Evolutionary conservation across 2,329 filamentous ascomycete genomes (phyloP).

Genomic region (Aspergillus alliaceus): DNA sequence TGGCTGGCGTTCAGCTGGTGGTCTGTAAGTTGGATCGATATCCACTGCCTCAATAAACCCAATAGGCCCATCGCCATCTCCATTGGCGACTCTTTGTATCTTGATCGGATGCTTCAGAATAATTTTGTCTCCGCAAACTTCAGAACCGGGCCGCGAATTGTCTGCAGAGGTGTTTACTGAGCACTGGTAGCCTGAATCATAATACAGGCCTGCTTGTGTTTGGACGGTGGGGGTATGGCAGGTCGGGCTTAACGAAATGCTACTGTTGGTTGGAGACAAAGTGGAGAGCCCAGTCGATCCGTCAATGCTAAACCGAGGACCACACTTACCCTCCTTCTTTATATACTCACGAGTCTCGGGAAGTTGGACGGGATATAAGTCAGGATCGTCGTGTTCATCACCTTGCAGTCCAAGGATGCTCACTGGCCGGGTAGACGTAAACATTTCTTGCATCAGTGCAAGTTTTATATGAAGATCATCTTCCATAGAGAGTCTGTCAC

Average conservation of each 20-base stretch:
- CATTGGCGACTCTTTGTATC: constrained; percentile 26
- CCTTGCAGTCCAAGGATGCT: constrained; percentile 45
- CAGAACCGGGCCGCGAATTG: constrained; percentile 21
- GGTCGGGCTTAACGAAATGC: constrained; percentile 40
- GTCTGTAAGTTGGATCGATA: constrained; percentile 81
- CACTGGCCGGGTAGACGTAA: constrained; percentile 44
- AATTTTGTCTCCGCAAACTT: constrained; percentile 19
- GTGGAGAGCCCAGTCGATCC: constrained; percentile 31
- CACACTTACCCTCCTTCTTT: constrained; percentile 33
- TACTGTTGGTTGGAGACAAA: constrained; percentile 42
- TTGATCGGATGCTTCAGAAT: constrained; percentile 30
- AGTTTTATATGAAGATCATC: constrained; percentile 48
- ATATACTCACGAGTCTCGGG: constrained; percentile 30
- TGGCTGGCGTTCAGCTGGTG: constrained; percentile 68
- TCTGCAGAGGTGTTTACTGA: constrained; percentile 27
- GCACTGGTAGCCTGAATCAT: constrained; percentile 22
- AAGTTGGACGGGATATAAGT: constrained; percentile 43
- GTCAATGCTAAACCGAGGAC: constrained; percentile 34
- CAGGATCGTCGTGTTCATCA: constrained; percentile 47
- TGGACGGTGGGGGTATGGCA: constrained; percentile 20
- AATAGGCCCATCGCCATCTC: constrained; percentile 51
- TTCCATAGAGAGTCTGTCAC: constrained; percentile 41
- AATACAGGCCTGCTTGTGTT: constrained; percentile 12
- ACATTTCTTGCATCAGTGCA: constrained; percentile 47
- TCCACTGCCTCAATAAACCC: constrained; percentile 90